Base-by-base conservation (phyloP, 1,139 yeast species). In the Chernovozyma aurita region DNA sequence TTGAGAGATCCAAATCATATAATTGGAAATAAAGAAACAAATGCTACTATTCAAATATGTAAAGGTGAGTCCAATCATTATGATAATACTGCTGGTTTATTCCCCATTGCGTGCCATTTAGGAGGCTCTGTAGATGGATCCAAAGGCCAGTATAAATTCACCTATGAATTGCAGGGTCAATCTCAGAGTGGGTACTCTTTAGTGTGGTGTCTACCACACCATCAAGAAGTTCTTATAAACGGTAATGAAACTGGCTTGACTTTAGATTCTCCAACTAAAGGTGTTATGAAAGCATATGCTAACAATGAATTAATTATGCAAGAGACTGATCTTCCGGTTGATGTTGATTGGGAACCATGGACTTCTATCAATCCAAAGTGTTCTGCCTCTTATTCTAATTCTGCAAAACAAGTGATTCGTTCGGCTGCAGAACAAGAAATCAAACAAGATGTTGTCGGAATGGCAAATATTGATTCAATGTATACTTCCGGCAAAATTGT, bases 401-500 rank as follows among this genome's bases (percentile, higher is more conserved):
- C 54, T 3, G 73, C 75, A 1, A 47, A 67, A 29, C 41, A 48
- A 1, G 29, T 52, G 22, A 80, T 84, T 17, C 52, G 49, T 20
- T 42, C 53, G 7, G 78, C 80, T 0, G 85, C 87, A 0, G 45
- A 45, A 0, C 45, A 53, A 8, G 94, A 84, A 41, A 63, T 75
- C 6, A 54, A 64, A 17, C 72, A 63, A 27, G 85, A 83, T 52
- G 76, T 81, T 11, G 59, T 64, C 3, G 70, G 63, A 7, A 77
- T 75, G 59, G 77, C 87, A 1, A 71, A 83, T 47, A 62, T 83
- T 17, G 88, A 84, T 42, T 68, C 74, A 7, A 84, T 83, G 92
- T 84, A 84, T 53, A 76, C 82, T 11, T 70, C 87, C 2, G 95
- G 95, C 20, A 84, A 84, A 51, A 69, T 78, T 17, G 59, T 84